Conservation (phyloP, 305 asterid genomes). For the Solanum chacoense region DNA sequence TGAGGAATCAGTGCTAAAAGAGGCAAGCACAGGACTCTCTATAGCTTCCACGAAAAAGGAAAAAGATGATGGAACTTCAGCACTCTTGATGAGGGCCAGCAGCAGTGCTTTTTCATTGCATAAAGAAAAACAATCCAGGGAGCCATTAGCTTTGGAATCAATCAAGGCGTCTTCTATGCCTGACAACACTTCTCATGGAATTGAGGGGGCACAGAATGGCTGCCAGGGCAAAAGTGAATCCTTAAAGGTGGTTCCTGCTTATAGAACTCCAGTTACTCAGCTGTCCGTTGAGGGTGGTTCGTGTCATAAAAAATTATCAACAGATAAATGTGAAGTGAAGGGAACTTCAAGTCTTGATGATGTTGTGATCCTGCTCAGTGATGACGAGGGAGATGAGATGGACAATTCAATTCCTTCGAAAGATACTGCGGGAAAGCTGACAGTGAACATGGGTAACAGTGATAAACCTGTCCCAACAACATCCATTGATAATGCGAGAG, state of each 20-base stretch:
- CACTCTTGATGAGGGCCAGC: background rate
- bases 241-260: slow-evolving; percentile 16
- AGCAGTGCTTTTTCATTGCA: background rate
- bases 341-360: slow-evolving; percentile 17
- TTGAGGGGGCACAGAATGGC: slow-evolving; percentile 16
- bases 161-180: slow-evolving; percentile 20
- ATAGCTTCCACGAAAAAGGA: slow-evolving; percentile 14
- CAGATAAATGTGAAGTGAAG: slow-evolving; percentile 18
- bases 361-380: slow-evolving; percentile 43
- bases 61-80: slow-evolving; percentile 17
- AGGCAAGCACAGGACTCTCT: slow-evolving; percentile 12
- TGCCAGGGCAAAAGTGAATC: slow-evolving; percentile 14
- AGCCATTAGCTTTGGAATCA: slow-evolving; percentile 33
- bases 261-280: slow-evolving; percentile 11
- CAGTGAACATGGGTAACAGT: slow-evolving; percentile 11
- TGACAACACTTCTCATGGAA: slow-evolving; percentile 15
- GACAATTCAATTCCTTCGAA: slow-evolving; percentile 18
- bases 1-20: slow-evolving; percentile 27
- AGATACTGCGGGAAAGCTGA: slow-evolving; percentile 16
- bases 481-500: slow-evolving; percentile 13
- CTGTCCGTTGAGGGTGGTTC: slow-evolving; percentile 14
- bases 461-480: slow-evolving; percentile 13
- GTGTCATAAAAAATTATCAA: slow-evolving; percentile 14
- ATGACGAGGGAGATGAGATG: slow-evolving; percentile 39
- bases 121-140: background rate